Evolutionary conservation across 2,329 filamentous ascomycete genomes (phyloP), one percentile per base, ranked within the genome.

Genomic region (Periconia sp.): DNA sequence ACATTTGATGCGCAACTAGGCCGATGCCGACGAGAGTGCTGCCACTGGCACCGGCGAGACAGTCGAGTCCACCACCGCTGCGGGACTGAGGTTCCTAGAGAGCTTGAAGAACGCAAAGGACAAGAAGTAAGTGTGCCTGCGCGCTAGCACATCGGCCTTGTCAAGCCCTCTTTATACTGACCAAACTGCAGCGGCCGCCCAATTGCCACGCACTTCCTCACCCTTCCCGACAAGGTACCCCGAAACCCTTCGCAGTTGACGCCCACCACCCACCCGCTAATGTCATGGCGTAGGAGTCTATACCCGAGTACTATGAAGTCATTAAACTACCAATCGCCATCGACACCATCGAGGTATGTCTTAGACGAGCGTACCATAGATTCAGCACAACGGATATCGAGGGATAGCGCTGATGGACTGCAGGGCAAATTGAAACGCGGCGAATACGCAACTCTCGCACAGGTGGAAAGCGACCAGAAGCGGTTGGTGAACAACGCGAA

Each of bases 401-500:
- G 15, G 40, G 40, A 11, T 15, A 55, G 40, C 45, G 46, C 68
- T 70, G 47, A 70, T 52, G 45, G 33, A 41, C 42, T 44, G 30
- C 57, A 81, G 78, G 72, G 80, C 44, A 93, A 91, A 73, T 80
- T 96, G 47, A 81, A 84, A 49, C 80, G 84, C 47, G 79, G 83
- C 63, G 82, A 86, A 59, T 95, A 96, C 69, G 71, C 81, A 14
- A 88, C 77, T 48, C 80, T 96, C 46, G 86, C 90, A 6, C 81
- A 87, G 47, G 78, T 96, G 13, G 92, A 96, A 73, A 87, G 89
- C 67, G 92, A 92, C 70, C 84, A 93, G 69, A 95, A 94, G 78
- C 87, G 91, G 58, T 89, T 96, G 82, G 88, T 96, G 51, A 82
- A 85, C 59, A 96, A 96, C 68, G 90, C 90, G 35, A 96, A 96